Percentiles rank a stretch among this genome's conserved stretches.
These are phyloP conservation scores for Prosopis cineraria DNA, from an alignment of 306 rosid genomes.

Conservation along the genomic window DNA sequence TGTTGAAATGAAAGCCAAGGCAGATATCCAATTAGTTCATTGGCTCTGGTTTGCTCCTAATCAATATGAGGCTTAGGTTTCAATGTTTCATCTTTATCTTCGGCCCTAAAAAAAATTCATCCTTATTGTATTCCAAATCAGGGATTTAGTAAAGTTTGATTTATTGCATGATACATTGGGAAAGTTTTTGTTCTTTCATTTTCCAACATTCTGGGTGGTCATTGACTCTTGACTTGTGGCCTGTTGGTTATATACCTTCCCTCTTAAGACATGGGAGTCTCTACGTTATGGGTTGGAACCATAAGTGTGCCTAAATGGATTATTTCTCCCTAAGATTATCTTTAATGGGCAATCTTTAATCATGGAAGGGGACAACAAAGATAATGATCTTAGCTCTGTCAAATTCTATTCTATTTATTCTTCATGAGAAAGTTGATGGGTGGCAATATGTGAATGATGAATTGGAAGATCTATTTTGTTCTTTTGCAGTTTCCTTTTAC, in stretches of 20 bases:
- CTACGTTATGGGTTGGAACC: too few species aligned
- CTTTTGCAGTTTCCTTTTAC: too few species aligned
- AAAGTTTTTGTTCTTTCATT: neutral
- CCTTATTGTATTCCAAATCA: neutral
- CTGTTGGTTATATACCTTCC: neutral
- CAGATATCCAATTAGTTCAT: neutral
- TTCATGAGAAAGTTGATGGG: neutral
- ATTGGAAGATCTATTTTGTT: too few species aligned
- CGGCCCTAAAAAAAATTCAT: too few species aligned
- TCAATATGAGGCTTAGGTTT: neutral
- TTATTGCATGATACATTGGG: neutral
- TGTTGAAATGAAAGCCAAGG: neutral
- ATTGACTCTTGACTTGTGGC: neutral
- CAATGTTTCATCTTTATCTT: neutral
- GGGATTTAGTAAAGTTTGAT: neutral
- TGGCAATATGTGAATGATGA: neutral
- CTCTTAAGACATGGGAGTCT: neutral
- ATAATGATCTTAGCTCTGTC: too few species aligned
- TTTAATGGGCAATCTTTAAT: too few species aligned
- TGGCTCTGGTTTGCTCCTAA: neutral
- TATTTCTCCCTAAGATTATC: too few species aligned
- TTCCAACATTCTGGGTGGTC: slow-evolving; percentile 9
- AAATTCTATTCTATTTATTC: neutral
- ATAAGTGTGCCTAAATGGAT: too few species aligned
- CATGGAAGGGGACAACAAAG: too few species aligned